Evolutionary conservation across 108 stramenopile genomes (phyloP).

Genomic region (Pseudonitzschia pungens): DNA sequence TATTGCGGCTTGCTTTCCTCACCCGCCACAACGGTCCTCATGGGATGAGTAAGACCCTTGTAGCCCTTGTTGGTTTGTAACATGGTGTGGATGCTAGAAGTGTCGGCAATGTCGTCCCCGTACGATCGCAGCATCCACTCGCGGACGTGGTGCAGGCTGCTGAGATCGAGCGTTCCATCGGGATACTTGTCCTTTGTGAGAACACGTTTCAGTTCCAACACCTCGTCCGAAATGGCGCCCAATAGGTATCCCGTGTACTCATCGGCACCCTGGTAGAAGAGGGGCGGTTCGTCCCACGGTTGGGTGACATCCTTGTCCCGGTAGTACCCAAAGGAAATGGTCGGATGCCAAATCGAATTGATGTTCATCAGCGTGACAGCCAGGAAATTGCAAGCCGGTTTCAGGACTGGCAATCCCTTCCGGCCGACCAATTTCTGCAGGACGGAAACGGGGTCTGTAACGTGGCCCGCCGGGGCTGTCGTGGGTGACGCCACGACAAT

Average conservation of each 20-base stretch:
- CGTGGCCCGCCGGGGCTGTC: background rate
- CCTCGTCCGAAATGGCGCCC: conserved; percentile 44
- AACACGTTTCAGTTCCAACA: conserved; percentile 31
- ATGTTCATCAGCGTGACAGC: conserved; percentile 62
- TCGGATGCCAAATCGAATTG: conserved; percentile 63
- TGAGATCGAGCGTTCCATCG: conserved; percentile 22
- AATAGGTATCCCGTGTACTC: conserved; percentile 58
- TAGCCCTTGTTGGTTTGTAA: conserved; percentile 56
- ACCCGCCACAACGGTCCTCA: conserved; percentile 29
- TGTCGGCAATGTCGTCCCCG: conserved; percentile 58
- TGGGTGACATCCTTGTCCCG: conserved; percentile 38
- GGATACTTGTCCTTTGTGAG: conserved; percentile 44
- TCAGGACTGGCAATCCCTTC: conserved; percentile 28
- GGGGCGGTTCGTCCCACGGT: conserved; percentile 55
- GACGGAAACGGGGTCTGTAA: conserved; percentile 9
- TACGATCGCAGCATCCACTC: conserved; percentile 57
- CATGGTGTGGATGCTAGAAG: conserved; percentile 52
- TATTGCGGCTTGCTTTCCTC: conserved; percentile 34
- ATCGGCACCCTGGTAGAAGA: conserved; percentile 55
- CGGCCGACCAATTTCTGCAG: conserved; percentile 33
- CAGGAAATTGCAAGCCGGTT: conserved; percentile 53
- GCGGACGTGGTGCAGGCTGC: conserved; percentile 40
- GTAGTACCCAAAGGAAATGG: conserved; percentile 54
- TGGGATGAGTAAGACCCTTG: conserved; percentile 53
- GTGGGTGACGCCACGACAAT: conserved; percentile 37